Evolutionary conservation across 176 grass and related monocot genomes (phyloP), one percentile per base, ranked within the genome.

Genomic region (Typha latifolia): DNA sequence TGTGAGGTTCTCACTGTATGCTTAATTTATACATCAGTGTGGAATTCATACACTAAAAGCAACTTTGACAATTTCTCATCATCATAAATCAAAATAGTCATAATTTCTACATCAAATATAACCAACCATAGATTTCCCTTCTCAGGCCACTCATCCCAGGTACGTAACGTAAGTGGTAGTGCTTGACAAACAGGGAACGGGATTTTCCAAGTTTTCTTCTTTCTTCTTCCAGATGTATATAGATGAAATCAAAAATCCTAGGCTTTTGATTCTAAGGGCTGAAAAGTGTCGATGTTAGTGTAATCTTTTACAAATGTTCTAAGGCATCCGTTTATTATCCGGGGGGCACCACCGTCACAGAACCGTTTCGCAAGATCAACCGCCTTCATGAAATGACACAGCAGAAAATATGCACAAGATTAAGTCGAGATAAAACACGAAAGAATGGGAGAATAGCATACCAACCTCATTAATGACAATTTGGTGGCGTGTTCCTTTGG

Each of bases 321-420:
- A 62, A 97, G 88, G 78, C 93, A 97, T 69, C 93, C 93, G 50
- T 97, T 97, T 73, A 97, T 89, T 51, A 97, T 77, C 50, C 83
- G 83, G 70, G 93, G 85, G 49, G 93, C 88, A 51, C 82, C 78
- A 27, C 93, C 88, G 0, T 97, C 93, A 70, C 88, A 97, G 77
- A 92, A 97, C 48, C 93, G 77, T 69, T 97, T 97, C 66, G 88
- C 85, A 51, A 97, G 75, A 89, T 97, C 93, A 56, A 97, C 88
- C 12, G 88, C 93, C 93, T 97, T 69, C 69, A 32, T 23, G 31
- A 21, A 56, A 64, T 47, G 23, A 76, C 6, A 63, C 12, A 49
- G 27, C 2, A 59, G 83, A 5, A 14, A 12, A 57, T 27, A 69
- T 64, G 5, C 47, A 49, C 19, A 66, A 12, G 20, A 49, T 61